These are phyloP conservation scores for Filobasidium floriforme DNA, from an alignment of 768 basidiomycete genomes.

Conservation along the genomic window DNA sequence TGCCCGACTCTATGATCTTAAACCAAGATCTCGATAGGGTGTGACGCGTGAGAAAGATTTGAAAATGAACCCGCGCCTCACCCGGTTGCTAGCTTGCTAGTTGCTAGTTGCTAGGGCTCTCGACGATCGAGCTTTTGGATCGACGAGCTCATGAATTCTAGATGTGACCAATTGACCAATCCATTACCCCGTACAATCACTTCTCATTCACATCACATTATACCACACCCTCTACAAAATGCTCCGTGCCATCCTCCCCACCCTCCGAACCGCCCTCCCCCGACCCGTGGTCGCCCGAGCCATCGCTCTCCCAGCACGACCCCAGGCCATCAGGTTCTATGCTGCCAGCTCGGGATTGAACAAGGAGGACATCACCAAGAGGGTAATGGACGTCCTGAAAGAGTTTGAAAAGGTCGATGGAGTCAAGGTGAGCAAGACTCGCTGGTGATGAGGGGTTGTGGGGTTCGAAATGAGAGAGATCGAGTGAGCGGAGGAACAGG, in stretches of 20 bases:
- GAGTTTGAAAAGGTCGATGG: conserved; percentile 81
- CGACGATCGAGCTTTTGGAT: too few species aligned
- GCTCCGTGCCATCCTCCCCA: conserved; percentile 34
- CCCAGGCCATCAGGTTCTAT: conserved; percentile 45
- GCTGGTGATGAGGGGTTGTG: background rate
- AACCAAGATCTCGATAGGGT: too few species aligned
- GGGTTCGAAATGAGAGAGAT: too few species aligned
- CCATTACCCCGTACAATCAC: background rate
- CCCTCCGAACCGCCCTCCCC: conserved; percentile 27
- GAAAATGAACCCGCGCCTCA: too few species aligned
- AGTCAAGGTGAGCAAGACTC: conserved; percentile 54
- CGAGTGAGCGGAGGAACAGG: background rate
- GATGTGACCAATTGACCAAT: background rate
- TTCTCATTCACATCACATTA: background rate
- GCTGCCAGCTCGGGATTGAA: conserved; percentile 62
- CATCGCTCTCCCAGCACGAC: conserved; percentile 7
- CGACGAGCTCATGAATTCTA: too few species aligned
- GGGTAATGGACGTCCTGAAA: conserved; percentile 75
- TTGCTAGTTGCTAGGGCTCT: too few species aligned
- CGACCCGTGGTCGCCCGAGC: conserved; percentile 20
- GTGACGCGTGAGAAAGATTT: too few species aligned
- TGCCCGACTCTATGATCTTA: too few species aligned
- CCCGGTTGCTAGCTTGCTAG: too few species aligned
- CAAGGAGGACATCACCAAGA: conserved; percentile 60
- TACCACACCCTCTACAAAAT: conserved; percentile 8